Evolutionary conservation across 2,329 filamentous ascomycete species (phyloP), one percentile per base, ranked within the genome.

Genomic region (Aspergillus fumigatiaffinis): DNA sequence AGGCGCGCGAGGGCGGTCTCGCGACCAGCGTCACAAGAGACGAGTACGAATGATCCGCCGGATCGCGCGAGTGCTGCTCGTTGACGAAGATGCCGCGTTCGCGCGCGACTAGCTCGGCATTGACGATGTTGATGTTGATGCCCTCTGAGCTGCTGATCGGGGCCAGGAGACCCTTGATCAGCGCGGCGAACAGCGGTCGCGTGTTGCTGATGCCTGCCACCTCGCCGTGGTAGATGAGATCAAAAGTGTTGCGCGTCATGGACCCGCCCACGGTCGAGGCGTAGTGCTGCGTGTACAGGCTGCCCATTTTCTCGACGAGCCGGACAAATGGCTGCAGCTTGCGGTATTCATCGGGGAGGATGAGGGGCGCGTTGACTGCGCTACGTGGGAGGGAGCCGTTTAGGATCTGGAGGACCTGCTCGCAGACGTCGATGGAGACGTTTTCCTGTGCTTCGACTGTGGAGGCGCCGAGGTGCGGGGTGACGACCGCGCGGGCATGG

Each of bases 371-470:
- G 62, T 94, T 93, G 68, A 93, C 90, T 4, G 90, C 89, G 21
- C 83, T 85, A 1, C 88, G 89, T 0, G 90, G 90, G 1, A 92
- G 79, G 0, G 88, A 87, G 3, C 90, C 90, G 0, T 80, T 79
- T 2, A 94, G 78, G 46, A 93, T 90, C 57, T 87, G 83, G 0
- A 89, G 80, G 12, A 92, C 88, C 73, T 94, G 90, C 35, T 87
- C 87, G 72, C 90, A 93, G 8, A 93, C 90, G 65, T 93, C 90
- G 60, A 92, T 83, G 1, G 87, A 90, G 3, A 92, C 90, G 60
- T 92, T 92, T 68, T 93, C 89, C 71, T 94, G 90, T 0, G 90
- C 90, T 79, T 94, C 90, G 35, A 89, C 82, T 0, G 90, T 94
- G 0, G 87, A 90, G 0, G 90, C 90, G 7, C 90, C 90, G 0